These are phyloP conservation scores for Herpetomonas samuelpessoai DNA, from an alignment of 208 protist species.

Conservation along the genomic window DNA sequence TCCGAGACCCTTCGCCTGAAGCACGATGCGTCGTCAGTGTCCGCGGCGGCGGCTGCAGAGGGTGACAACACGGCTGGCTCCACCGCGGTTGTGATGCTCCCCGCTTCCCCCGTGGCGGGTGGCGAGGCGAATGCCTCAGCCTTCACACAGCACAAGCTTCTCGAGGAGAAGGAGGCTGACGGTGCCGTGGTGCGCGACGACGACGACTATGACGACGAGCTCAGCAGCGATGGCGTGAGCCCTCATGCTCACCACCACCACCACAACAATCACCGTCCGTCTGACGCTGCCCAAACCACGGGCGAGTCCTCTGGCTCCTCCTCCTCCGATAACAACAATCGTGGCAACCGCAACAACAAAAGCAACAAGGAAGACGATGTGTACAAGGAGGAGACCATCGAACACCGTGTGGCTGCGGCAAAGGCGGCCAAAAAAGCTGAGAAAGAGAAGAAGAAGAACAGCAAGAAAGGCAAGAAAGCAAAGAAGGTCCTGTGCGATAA, in stretches of 20 bases:
- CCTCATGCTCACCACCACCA: neutral
- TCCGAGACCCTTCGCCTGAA: neutral
- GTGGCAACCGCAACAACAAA: conserved; percentile 8
- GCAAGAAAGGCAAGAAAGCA: neutral
- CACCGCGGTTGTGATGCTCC: neutral
- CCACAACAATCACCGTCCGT: neutral
- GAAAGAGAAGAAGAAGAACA: neutral
- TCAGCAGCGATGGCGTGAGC: conserved; percentile 15
- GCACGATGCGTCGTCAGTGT: too few species aligned
- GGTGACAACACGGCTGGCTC: neutral
- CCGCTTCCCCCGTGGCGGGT: neutral
- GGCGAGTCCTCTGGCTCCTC: neutral
- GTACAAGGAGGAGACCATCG: neutral
- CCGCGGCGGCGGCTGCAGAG: too few species aligned
- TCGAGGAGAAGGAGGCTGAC: conserved; percentile 5
- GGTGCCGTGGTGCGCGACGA: conserved; percentile 4
- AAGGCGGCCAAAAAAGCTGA: neutral
- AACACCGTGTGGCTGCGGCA: neutral
- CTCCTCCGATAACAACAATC: conserved; percentile 6
- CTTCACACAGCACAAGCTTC: conserved; percentile 1
- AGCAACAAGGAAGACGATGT: conserved; percentile 4
- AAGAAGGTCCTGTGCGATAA: too few species aligned
- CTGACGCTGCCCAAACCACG: neutral
- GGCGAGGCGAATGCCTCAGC: neutral
- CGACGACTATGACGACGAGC: conserved; percentile 17